Evolutionary conservation across 2,329 filamentous ascomycete genomes (phyloP), one percentile per base, ranked within the genome.

Genomic region (Cercospora sojina): DNA sequence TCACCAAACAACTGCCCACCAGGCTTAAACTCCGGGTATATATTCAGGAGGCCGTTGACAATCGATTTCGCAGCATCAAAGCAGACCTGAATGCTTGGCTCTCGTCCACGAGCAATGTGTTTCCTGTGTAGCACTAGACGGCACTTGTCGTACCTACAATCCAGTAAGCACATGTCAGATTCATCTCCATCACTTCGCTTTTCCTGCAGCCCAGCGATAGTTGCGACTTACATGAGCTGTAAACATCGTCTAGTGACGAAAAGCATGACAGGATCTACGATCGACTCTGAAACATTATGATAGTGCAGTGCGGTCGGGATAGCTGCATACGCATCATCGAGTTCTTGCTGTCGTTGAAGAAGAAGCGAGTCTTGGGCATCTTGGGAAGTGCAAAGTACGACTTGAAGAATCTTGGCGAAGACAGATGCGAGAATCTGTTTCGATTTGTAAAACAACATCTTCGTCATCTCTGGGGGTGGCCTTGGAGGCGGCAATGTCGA

Each of bases 251-350:
- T 86, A 76, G 69, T 82, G 84, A 53, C 80, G 81, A 20, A 83
- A 79, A 72, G 86, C 83, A 41, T 86, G 71, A 2, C 84, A 79
- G 56, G 83, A 79, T 56, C 80, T 79, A 16, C 80, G 73, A 69
- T 83, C 82, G 60, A 82, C 80, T 75, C 67, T 10, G 76, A 71
- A 41, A 78, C 64, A 7, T 75, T 63, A 10, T 70, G 71, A 23
- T 77, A 71, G 13, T 69, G 72, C 41, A 79, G 70, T 2, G 70
- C 71, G 7, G 72, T 69, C 1, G 78, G 78, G 32, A 78, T 71
- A 2, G 62, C 16, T 7, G 63, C 65, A 56, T 76, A 72, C 10
- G 75, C 74, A 35, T 74, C 72, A 29, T 76, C 69, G 1, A 80
- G 71, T 16, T 72, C 68, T 27, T 69, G 67, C 62, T 80, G 75